Conservation (phyloP, 352 stramenopile genomes). For the Phytopythium oedochilum region DNA sequence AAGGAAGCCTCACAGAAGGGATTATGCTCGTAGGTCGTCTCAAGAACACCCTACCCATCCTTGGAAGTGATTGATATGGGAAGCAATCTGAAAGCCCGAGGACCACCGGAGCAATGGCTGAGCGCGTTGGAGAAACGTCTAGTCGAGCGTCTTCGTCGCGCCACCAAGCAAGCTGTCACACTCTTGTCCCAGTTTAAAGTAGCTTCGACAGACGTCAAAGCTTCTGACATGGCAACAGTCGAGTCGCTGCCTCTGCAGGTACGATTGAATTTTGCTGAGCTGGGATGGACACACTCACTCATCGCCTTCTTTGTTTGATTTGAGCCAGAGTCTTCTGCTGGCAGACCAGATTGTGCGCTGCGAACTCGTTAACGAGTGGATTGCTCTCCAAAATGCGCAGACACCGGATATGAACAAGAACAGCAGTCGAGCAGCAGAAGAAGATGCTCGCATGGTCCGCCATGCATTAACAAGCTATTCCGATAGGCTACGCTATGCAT, state of each 20-base stretch:
- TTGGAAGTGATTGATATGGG: constrained; percentile 54
- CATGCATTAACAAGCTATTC: neutral
- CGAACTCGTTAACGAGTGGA: constrained; percentile 26
- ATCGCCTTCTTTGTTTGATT: neutral
- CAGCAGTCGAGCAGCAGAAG: no score
- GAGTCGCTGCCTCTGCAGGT: constrained; percentile 27
- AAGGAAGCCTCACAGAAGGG: no score
- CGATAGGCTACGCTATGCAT: neutral
- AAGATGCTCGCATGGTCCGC: neutral
- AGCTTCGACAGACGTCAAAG: neutral
- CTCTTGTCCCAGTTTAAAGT: constrained; percentile 13
- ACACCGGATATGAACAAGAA: no score
- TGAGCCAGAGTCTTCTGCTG: constrained; percentile 29
- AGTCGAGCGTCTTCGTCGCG: constrained; percentile 45
- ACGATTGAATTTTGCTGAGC: neutral
- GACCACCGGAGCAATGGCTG: constrained; percentile 66
- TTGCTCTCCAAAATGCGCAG: neutral
- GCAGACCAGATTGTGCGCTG: constrained; percentile 45
- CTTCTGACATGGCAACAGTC: neutral
- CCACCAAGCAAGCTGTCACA: constrained; percentile 36
- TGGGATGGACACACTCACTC: no score
- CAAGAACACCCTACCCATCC: constrained; percentile 23
- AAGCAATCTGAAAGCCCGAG: constrained; percentile 69
- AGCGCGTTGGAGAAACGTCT: constrained; percentile 51
- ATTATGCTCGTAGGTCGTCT: constrained; percentile 36